phyloP scores from a whole-genome alignment of 1,284 basidiomycete species.

The Binderoboletus segoi region DNA sequence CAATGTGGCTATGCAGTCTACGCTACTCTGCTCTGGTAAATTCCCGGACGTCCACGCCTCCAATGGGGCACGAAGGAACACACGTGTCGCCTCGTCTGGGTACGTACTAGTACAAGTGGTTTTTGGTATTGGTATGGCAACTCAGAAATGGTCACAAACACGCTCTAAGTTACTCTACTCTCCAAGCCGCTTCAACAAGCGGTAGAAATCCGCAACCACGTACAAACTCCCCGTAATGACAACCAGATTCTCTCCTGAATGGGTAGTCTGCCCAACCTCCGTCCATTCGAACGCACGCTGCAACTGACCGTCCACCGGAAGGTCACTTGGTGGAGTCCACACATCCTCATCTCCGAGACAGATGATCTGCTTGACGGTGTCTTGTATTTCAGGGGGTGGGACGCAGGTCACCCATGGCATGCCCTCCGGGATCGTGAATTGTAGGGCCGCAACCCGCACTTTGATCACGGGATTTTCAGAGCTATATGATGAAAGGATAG shows the following conservation, averaged over 20 bases:
- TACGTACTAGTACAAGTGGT: not conserved
- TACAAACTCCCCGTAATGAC: constrained; percentile 91
- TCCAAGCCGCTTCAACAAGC: constrained; percentile 40
- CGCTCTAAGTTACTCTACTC: constrained; percentile 2
- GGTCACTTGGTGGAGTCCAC: constrained; percentile 41
- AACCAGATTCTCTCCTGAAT: constrained; percentile 43
- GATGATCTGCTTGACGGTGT: constrained; percentile 44
- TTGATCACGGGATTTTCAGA: constrained; percentile 31
- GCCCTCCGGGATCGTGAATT: constrained; percentile 73
- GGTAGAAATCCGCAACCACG: constrained; percentile 87
- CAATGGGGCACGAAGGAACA: too few species aligned
- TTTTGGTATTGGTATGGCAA: not conserved
- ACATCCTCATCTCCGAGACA: constrained; percentile 42
- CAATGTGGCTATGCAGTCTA: too few species aligned
- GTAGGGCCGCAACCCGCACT: constrained; percentile 56
- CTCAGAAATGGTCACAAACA: not conserved
- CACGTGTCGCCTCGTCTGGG: too few species aligned
- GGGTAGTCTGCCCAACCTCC: constrained; percentile 19
- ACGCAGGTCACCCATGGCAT: constrained; percentile 91
- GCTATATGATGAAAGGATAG: constrained; percentile 50
- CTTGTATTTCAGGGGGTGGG: constrained; percentile 49
- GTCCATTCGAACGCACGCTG: constrained; percentile 49
- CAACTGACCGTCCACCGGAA: constrained; percentile 35
- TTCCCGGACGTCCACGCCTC: too few species aligned
- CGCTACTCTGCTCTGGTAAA: too few species aligned